These are phyloP conservation scores for Hericium rajendrae DNA, from an alignment of 768 basidiomycete species.

Conservation along the genomic window DNA sequence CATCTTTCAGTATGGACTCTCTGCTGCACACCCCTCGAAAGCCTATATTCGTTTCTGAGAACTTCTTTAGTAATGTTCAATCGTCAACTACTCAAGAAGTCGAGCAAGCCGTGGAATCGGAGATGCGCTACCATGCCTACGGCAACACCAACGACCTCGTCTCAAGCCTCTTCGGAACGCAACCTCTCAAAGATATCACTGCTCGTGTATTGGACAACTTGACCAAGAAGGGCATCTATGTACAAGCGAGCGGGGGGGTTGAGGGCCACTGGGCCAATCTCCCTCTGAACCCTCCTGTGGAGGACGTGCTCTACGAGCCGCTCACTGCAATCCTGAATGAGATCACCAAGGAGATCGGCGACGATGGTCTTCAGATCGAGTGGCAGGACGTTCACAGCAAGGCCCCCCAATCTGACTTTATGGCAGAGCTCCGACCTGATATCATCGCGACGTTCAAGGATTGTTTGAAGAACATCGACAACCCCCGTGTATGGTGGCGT, in stretches of 20 bases:
- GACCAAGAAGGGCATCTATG: not conserved
- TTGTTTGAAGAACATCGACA: not conserved
- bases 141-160: not conserved
- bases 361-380: not conserved
- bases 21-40: no score
- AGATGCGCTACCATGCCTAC: not conserved
- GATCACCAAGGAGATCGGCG: not conserved
- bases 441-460: not conserved
- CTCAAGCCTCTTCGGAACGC: not conserved
- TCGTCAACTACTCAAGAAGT: not conserved
- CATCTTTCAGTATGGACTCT: no score
- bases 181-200: no score
- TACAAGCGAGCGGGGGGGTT: not conserved
- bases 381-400: not conserved
- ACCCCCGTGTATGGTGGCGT: not conserved
- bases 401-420: not conserved
- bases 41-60: no score
- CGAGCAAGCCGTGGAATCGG: not conserved
- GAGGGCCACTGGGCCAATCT: not conserved
- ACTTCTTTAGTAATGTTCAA: no score
- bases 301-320: not conserved
- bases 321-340: not conserved
- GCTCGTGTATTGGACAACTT: not conserved
- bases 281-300: not conserved
- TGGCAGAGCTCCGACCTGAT: not conserved